Base-by-base conservation (phyloP, 2,329 filamentous ascomycete genomes). In the Fusarium clavum region DNA sequence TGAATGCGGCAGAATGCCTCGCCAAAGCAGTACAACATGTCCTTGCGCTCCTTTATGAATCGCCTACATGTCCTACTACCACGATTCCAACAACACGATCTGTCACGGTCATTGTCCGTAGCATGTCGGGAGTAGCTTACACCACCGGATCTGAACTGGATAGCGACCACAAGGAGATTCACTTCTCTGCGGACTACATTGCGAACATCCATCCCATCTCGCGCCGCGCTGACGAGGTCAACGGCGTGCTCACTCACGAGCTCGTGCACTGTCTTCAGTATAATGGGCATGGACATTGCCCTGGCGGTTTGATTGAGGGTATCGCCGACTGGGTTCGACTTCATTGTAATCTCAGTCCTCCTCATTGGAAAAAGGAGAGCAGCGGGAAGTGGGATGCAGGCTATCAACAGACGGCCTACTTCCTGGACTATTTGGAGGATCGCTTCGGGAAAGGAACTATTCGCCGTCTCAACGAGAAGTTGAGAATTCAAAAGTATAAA, bases 231-330 rank as follows among this genome's bases (percentile, higher is more conserved):
- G 75, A 85, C 41, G 94, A 98, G 81, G 89, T 98, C 63, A 82
- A 88, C 20, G 96, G 96, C 43, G 94, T 98, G 1, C 80, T 98
- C 22, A 91, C 92, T 3, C 95, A 98, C 78, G 95, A 98, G 81
- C 90, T 98, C 67, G 95, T 98, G 16, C 96, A 98, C 82, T 98
- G 94, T 81, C 97, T 92, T 81, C 95, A 98, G 80, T 92, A 93
- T 80, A 91, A 93, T 73, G 91, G 85, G 3, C 82, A 74, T 22
- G 85, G 84, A 3, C 82, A 82, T 7, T 88, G 89, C 45, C 92
- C 92, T 0, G 91, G 91, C 1, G 96, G 96, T 0, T 80, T 98
- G 48, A 91, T 97, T 59, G 95, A 98, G 80, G 95, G 95, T 1
- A 89, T 98, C 56, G 95, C 95, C 22, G 96, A 98, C 81, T 98